Evolutionary conservation across 495 filamentous ascomycete genomes (phyloP), one percentile per base, ranked within the genome.

Genomic region (Lindgomyces ingoldianus): DNA sequence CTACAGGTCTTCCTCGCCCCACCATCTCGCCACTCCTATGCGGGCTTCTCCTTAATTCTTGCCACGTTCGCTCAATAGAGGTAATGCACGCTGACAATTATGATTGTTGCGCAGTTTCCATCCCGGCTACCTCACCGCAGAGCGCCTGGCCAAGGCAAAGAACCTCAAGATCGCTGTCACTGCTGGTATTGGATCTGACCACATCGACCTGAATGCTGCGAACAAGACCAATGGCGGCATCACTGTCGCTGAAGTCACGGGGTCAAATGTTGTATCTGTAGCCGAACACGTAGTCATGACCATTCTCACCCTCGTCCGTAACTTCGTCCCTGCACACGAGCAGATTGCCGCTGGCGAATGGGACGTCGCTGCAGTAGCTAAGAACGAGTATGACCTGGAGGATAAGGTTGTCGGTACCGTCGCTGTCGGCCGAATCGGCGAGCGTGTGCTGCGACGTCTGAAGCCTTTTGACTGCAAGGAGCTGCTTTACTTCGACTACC

Each of bases 381-480:
- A 98, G 88, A 89, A 96, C 80, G 91, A 96, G 81, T 98, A 87
- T 76, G 94, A 98, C 75, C 85, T 98, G 57, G 94, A 98, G 85
- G 81, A 84, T 82, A 98, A 98, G 85, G 91, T 96, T 33, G 94
- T 98, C 73, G 94, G 94, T 68, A 98, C 94, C 75, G 94, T 98
- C 29, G 94, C 91, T 71, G 92, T 97, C 57, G 94, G 94, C 74
- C 90, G 94, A 73, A 98, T 98, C 75, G 94, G 94, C 73, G 93
- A 98, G 85, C 93, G 94, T 79, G 94, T 98, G 50, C 83, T 98
- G 66, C 87, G 93, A 77, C 88, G 94, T 70, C 87, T 98, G 44
- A 96, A 92, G 85, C 79, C 92, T 64, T 98, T 98, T 73, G 94
- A 96, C 81, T 98, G 94, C 90, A 98, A 97, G 87, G 94, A 98